Base-by-base conservation (phyloP, 345 rosid genomes). In the Dipteronia dyeriana region DNA sequence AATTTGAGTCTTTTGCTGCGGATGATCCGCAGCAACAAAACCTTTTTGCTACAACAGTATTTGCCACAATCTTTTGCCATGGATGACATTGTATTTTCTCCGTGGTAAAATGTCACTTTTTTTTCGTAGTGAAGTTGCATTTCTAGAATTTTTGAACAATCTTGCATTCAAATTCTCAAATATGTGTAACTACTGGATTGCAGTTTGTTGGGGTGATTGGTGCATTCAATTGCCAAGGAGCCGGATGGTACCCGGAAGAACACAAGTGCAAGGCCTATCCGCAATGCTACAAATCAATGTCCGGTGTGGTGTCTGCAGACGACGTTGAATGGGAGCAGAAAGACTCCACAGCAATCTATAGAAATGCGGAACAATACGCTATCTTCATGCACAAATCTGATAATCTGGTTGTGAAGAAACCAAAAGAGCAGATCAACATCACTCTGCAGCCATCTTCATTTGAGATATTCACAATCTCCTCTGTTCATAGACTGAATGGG, bases 401-500 rank as follows among this genome's bases (percentile, higher is more conserved):
- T 19, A 57, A 81, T 9, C 57, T 84, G 9, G 26, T 39, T 0
- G 1, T 60, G n/a, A 60, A 53, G 2, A 56, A 78, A 7, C 25
- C 71, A 47, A 68, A 59, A n/a, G 74, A 62, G 76, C 77, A 34
- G 49, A 66, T 84, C 47, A 69, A 77, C 69, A 13, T 83, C 3
- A 80, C 81, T 5, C 67, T 87, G 47, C 73, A 71, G 14, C 80
- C 87, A 29, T 82, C 81, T 63, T 70, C 84, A 13, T 84, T 80
- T 68, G 88, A 87, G 80, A 78, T 87, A 26, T 84, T 81, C 81
- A 80, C 86, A 20, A 69, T 85, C 25, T 83, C 74, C 8, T 86
- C 88, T 1, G 57, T 83, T 53, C 75, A 26, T 49, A 78, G 16
- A 20, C 19, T 85, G 34, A 74, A 79, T 10, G 34, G 68, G 14